These are phyloP conservation scores for Aureobasidium sp. DNA, from an alignment of 2,329 filamentous ascomycete genomes.

Conservation along the genomic window DNA sequence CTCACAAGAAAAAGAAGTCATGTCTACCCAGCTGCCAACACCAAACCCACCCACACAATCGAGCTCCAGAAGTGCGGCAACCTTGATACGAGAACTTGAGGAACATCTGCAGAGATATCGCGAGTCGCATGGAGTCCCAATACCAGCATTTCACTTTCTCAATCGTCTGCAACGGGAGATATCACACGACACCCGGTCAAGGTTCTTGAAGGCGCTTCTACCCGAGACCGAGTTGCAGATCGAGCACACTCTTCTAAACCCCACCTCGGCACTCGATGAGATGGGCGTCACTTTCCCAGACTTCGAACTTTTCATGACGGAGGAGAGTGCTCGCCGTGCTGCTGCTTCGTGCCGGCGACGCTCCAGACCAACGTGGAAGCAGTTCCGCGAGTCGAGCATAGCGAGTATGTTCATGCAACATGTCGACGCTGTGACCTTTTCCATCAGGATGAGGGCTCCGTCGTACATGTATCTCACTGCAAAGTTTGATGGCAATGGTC, in stretches of 20 bases:
- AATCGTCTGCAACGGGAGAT: background rate
- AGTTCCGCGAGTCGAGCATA: background rate
- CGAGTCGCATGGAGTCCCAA: background rate
- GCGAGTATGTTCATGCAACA: background rate
- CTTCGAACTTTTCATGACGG: background rate
- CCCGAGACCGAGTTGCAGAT: background rate
- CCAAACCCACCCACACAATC: background rate
- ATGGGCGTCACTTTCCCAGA: background rate
- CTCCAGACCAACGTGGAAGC: background rate
- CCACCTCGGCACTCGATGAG: background rate
- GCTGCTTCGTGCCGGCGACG: background rate
- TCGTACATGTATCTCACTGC: background rate
- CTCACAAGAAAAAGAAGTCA: background rate
- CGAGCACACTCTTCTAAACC: background rate
- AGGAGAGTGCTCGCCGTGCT: background rate
- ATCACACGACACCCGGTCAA: background rate
- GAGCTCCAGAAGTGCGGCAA: too few species aligned
- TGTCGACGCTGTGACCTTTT: background rate
- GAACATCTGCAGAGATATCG: background rate
- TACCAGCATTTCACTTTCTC: background rate
- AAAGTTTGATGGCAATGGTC: background rate
- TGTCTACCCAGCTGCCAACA: background rate
- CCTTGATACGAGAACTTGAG: background rate
- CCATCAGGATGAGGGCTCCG: background rate
- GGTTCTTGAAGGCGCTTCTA: background rate